Evolutionary conservation across 1,284 basidiomycete species (phyloP), one percentile per base, ranked within the genome.

Genomic region (Bothia castanella): DNA sequence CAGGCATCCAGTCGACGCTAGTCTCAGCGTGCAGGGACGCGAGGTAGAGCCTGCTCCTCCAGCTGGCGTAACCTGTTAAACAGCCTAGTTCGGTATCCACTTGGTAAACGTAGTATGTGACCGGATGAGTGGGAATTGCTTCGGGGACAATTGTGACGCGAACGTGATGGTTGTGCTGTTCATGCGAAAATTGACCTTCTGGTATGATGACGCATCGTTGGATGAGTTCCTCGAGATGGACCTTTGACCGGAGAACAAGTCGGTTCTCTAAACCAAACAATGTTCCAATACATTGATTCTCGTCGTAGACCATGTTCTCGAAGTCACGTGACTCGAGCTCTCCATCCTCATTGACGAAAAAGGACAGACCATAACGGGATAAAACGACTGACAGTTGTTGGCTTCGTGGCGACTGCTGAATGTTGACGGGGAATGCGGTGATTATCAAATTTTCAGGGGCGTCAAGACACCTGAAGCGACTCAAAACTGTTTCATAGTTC

Each of bases 231-330:
- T 27, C 35, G 43, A 10, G 12, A 13, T 23, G 27, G n/a, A n/a
- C n/a, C n/a, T 59, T 63, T 0, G 63, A 59, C 2, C 68, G 58
- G 19, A 80, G 66, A 30, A 76, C 61, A 3, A 78, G 68, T 47
- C 69, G 68, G 43, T 60, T 72, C 3, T 32, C 23, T 14, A 49
- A 32, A 25, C 54, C 54, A 9, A 56, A 52, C 40, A 55, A 21
- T 6, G 54, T 47, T 19, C 36, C 55, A 16, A 39, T 21, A 19
- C 17, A 34, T 35, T 56, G 55, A 8, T 35, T 35, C 8, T 31
- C 34, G 19, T 68, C 64, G 14, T 69, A 47, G 13, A 66, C 53
- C 47, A 69, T 62, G 11, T 57, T 57, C 6, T 55, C 55, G 13
- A 67, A 45, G 27, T 64, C 61, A 7, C 16, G 42, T 5, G 58